A percentile compares a stretch with the other conserved stretches of the same genome.
These are phyloP conservation scores for Apiospora phragmitis DNA, from an alignment of 2,329 filamentous ascomycete genomes.

Conservation along the genomic window DNA sequence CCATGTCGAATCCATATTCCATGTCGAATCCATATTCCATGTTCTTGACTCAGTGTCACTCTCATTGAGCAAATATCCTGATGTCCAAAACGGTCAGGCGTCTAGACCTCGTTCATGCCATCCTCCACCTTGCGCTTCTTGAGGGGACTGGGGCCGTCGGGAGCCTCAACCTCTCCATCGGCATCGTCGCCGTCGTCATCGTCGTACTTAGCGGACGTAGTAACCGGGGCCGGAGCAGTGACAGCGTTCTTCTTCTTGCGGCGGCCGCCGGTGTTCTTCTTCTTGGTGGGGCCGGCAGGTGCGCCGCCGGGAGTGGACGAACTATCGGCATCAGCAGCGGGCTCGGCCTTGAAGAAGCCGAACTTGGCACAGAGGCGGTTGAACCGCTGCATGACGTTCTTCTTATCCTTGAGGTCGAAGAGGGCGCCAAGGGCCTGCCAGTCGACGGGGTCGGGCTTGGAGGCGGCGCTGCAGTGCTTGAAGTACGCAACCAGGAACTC, in stretches of 20 bases:
- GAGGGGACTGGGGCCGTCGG: neutral
- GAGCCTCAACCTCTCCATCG: neutral
- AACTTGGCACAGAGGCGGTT: neutral
- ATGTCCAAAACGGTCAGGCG: neutral
- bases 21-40: neutral
- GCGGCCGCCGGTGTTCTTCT: neutral
- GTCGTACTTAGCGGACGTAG: neutral
- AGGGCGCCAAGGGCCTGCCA: neutral
- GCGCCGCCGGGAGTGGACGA: neutral
- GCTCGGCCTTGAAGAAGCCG: neutral
- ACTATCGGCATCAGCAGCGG: neutral
- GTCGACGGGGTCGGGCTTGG: neutral
- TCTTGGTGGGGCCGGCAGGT: neutral
- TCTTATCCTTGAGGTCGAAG: neutral
- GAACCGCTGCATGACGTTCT: neutral
- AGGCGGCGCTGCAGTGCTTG: neutral
- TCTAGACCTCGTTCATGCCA: neutral
- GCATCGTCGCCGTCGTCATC: neutral
- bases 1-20: neutral
- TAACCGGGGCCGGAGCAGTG: neutral
- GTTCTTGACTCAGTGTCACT: neutral
- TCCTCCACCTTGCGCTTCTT: neutral
- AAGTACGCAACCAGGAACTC: neutral
- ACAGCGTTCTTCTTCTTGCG: neutral
- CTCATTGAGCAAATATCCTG: no score